These are phyloP conservation scores for Magnaporthales sp. DNA, from an alignment of 2,329 filamentous ascomycete species.

Conservation along the genomic window DNA sequence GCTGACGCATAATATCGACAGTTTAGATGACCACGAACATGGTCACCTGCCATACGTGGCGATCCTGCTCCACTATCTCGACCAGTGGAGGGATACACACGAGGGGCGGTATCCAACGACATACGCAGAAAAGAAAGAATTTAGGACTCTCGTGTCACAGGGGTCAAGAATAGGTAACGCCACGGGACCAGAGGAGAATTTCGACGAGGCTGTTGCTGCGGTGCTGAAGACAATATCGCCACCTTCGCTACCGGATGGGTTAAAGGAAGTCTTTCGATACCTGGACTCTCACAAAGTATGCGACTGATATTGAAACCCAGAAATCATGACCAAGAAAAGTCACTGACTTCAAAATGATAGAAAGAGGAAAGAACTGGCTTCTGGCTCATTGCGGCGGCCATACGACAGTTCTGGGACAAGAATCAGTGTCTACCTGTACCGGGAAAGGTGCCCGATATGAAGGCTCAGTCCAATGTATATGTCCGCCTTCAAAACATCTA, in stretches of 20 bases:
- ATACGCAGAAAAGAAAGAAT: constrained; percentile 81
- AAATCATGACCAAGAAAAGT: neutral
- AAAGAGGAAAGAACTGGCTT: constrained; percentile 52
- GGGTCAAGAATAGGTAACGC: constrained; percentile 62
- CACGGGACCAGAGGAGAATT: constrained; percentile 93
- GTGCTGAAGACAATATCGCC: constrained; percentile 79
- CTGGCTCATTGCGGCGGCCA: constrained; percentile 80
- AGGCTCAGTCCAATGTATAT: constrained; percentile 84
- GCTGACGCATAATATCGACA: constrained; percentile 61
- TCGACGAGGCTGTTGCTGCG: constrained; percentile 80
- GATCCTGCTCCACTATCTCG: constrained; percentile 73
- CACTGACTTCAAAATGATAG: constrained; percentile 9
- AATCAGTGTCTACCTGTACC: constrained; percentile 72
- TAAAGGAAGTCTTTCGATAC: constrained; percentile 73
- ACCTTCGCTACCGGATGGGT: constrained; percentile 56
- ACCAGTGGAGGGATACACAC: constrained; percentile 68
- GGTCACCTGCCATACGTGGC: constrained; percentile 86
- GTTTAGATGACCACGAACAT: constrained; percentile 69
- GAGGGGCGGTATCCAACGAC: constrained; percentile 58
- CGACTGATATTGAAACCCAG: neutral
- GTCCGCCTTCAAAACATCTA: constrained; percentile 87
- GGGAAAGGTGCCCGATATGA: constrained; percentile 93
- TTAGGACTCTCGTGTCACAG: constrained; percentile 60
- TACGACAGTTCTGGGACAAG: constrained; percentile 66
- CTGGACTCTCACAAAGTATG: constrained; percentile 5